Conservation (phyloP, 2,329 filamentous ascomycete species). For the Blumeriella jaapii region DNA sequence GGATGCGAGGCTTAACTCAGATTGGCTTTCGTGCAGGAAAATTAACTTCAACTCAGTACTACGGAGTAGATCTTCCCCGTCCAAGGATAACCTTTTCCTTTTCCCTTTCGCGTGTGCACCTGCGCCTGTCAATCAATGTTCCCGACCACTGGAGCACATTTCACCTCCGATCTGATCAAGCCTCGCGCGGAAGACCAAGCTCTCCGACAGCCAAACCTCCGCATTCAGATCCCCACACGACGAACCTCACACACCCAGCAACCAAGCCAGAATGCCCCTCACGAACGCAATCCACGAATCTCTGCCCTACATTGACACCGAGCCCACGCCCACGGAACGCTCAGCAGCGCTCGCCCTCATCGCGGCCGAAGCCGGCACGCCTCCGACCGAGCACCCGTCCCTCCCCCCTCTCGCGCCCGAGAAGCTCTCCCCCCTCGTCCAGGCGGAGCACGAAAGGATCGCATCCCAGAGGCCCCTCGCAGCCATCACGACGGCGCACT, state of each 20-base stretch:
- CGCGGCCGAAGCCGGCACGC: conserved; percentile 44
- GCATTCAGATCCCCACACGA: not conserved
- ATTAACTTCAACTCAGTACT: too few relatives aligned
- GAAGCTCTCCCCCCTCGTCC: conserved; percentile 53
- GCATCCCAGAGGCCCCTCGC: conserved; percentile 41
- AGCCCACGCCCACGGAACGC: conserved; percentile 52
- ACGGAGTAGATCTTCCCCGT: not conserved
- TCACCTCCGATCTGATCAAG: too few relatives aligned
- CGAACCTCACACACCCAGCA: not conserved
- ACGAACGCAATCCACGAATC: conserved; percentile 24
- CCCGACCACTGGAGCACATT: too few relatives aligned
- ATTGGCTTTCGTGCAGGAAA: too few relatives aligned
- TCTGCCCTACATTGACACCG: conserved; percentile 55
- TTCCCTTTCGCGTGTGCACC: too few relatives aligned
- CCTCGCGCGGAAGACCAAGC: too few relatives aligned
- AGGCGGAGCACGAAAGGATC: conserved; percentile 58
- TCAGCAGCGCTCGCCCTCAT: conserved; percentile 60
- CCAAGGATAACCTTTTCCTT: not conserved
- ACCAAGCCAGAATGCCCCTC: conserved; percentile 19
- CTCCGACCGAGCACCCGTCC: conserved; percentile 30
- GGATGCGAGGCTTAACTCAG: too few relatives aligned
- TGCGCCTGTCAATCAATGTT: too few relatives aligned
- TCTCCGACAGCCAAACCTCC: conserved; percentile 1
- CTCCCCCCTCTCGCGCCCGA: conserved; percentile 46
- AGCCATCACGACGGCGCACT: conserved; percentile 67